Base-by-base conservation (phyloP, 768 basidiomycete genomes). In the Mycena indigotica region DNA sequence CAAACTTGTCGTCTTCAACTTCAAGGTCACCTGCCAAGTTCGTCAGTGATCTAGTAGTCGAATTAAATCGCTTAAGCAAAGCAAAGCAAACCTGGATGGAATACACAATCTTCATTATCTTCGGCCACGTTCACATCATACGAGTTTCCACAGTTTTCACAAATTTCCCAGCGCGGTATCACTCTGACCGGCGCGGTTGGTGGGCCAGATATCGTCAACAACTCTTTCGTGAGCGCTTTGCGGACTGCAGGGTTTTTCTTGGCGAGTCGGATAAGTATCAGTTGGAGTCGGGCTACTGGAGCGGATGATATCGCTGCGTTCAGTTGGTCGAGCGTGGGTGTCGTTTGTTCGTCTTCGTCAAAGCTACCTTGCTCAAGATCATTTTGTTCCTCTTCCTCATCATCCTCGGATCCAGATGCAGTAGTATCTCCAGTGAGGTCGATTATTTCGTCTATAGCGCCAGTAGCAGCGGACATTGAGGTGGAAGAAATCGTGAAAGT, bases 51-150 rank as follows among this genome's bases (percentile, higher is more conserved):
- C n/a, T n/a, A n/a, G n/a, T n/a, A n/a, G n/a, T n/a, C n/a, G n/a
- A n/a, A n/a, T n/a, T n/a, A n/a, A n/a, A n/a, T n/a, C n/a, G n/a
- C n/a, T n/a, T n/a, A n/a, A n/a, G n/a, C n/a, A n/a, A n/a, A n/a
- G n/a, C n/a, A n/a, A n/a, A n/a, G 51, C 76, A 50, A 53, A 82
- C 84, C 83, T 40, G 80, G 76, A 71, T 85, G 84, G 61, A 80
- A 83, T 17, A 58, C 45, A 57, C 83, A 85, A 56, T 80, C 80
- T 3, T 69, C 72, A 3, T 75, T 70, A 19, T 67, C 73, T 44
- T 77, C 69, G 40, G 66, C 59, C 4, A 63, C 67, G 13, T 73
- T 72, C 40, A 72, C 68, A 58, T 84, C 82, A 58, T 74, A 83
- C 50, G 82, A 78, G 52, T 76, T 74, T 19, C 73, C 68, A 59